Evolutionary conservation across 1,139 yeast species (phyloP).

Genomic region (Magnusiomyces magnusii): DNA sequence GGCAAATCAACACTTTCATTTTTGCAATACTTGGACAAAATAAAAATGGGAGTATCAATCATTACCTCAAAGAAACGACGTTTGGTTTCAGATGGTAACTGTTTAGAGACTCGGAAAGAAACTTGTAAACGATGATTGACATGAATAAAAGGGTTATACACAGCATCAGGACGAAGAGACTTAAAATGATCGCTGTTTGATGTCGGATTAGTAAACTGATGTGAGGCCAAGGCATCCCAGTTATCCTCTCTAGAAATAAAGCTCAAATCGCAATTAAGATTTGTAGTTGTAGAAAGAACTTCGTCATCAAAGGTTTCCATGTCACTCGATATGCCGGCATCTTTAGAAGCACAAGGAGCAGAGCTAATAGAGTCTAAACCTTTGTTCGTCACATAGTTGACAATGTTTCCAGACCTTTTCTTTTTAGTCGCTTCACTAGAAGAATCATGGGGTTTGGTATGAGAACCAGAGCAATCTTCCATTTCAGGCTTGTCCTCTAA

Average conservation of each 20-base stretch:
- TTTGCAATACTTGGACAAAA: conserved; percentile 65
- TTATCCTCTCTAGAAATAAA: conserved; percentile 20
- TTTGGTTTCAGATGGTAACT: conserved; percentile 45
- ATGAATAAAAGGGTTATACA: conserved; percentile 60
- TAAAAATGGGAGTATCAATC: conserved; percentile 82
- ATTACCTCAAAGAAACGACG: conserved; percentile 84
- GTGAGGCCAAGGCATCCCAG: conserved; percentile 21
- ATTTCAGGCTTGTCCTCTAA: background rate
- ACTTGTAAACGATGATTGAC: conserved; percentile 72
- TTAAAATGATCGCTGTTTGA: conserved; percentile 13
- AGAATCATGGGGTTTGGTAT: background rate
- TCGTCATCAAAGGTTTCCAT: conserved; percentile 8
- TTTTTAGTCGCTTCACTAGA: background rate
- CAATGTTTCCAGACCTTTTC: conserved; percentile 11
- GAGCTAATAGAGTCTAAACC: background rate
- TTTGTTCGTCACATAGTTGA: conserved; percentile 4
- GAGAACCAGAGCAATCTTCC: background rate
- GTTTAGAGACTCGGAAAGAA: conserved; percentile 67
- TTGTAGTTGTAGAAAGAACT: conserved; percentile 6
- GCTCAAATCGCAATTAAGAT: conserved; percentile 21
- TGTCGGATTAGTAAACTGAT: conserved; percentile 17
- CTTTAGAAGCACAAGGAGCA: background rate
- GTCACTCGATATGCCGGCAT: background rate
- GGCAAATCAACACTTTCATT: conserved; percentile 70
- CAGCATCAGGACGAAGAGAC: conserved; percentile 54